Conservation (phyloP, 768 basidiomycete genomes). For the Xerocomellus intermedius region DNA sequence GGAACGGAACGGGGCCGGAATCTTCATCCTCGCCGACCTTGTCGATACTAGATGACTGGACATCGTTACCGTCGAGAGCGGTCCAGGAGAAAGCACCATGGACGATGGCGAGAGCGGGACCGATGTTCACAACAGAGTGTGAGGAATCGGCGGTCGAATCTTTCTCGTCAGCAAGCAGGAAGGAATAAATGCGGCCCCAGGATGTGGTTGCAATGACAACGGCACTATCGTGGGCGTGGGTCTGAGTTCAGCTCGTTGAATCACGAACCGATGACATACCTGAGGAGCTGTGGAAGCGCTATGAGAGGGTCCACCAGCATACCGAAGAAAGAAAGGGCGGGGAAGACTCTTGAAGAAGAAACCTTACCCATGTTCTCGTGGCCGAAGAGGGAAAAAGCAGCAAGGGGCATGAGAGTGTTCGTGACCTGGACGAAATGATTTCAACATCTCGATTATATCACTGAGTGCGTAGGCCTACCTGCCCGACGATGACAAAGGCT, state of each 20-base stretch:
- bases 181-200: conserved; percentile 29
- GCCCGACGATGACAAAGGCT: conserved; percentile 27
- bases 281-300: conserved; percentile 29
- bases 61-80: conserved; percentile 1
- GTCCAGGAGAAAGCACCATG: conserved; percentile 28
- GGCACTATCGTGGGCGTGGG: conserved; percentile 12
- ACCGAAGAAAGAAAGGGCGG: conserved; percentile 32
- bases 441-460: conserved; percentile 1
- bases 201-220: conserved; percentile 26
- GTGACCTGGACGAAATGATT: conserved; percentile 11
- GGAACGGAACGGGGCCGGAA: conserved; percentile 13
- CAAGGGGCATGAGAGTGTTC: conserved; percentile 32
- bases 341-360: conserved; percentile 24
- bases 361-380: conserved; percentile 25
- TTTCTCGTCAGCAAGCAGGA: conserved; percentile 29
- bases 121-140: conserved; percentile 5
- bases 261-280: conserved; percentile 9
- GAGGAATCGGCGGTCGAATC: not conserved
- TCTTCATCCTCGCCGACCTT: conserved; percentile 7
- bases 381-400: conserved; percentile 32
- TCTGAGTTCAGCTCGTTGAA: not conserved
- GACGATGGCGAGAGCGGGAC: conserved; percentile 18
- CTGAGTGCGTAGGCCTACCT: conserved; percentile 5
- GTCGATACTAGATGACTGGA: conserved; percentile 5
- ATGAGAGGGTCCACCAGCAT: conserved; percentile 33